These are phyloP conservation scores for Caryocar brasiliense DNA, from an alignment of 441 rosid genomes.

Conservation along the genomic window DNA sequence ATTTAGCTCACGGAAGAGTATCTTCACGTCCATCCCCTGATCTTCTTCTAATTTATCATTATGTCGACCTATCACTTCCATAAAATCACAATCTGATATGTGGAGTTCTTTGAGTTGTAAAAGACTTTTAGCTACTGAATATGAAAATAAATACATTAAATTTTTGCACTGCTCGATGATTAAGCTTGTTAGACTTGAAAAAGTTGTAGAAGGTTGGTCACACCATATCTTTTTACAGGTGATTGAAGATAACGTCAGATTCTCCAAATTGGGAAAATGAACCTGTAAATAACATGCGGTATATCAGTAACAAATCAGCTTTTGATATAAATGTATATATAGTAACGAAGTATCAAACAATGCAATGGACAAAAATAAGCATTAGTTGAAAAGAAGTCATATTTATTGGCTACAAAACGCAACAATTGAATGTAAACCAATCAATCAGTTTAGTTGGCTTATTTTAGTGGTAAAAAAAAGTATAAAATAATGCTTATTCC, in stretches of 20 bases:
- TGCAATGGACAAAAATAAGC: too few species aligned
- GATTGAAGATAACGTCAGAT: not conserved
- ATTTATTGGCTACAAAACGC: too few species aligned
- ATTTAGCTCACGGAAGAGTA: too few species aligned
- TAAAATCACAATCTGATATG: not conserved
- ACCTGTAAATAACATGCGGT: not conserved
- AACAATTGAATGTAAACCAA: too few species aligned
- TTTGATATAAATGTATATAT: too few species aligned
- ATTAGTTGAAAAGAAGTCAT: too few species aligned
- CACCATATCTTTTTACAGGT: not conserved
- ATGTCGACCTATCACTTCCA: constrained; percentile 1
- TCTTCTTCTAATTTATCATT: not conserved
- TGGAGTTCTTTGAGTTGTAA: not conserved
- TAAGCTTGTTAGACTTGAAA: not conserved
- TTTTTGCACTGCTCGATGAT: not conserved
- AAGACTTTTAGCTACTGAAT: constrained; percentile 5
- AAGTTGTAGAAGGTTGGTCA: not conserved
- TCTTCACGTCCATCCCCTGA: not conserved
- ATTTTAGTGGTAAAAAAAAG: too few species aligned
- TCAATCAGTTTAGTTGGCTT: too few species aligned
- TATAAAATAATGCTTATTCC: too few species aligned
- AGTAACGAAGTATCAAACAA: too few species aligned
- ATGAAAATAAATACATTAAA: constrained; percentile 1
- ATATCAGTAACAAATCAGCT: too few species aligned
- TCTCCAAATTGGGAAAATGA: not conserved